Evolutionary conservation across 345 rosid species (phyloP), one percentile per base, ranked within the genome.

Genomic region (Excoecaria cochinchinensis): DNA sequence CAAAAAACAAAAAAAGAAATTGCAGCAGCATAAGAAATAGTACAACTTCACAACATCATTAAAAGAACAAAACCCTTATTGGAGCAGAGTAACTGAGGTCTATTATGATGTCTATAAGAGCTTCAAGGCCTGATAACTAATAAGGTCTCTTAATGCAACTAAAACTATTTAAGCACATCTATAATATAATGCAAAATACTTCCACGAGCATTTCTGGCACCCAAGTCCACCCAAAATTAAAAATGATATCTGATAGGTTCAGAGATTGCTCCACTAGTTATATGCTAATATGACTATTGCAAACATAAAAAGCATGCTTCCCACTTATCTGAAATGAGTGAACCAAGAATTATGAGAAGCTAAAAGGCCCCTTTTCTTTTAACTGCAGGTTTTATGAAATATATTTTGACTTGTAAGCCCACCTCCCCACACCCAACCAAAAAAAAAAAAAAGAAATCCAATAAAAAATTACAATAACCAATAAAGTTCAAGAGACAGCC

Each of bases 1-100:
- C 48, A 44, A 44, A 44, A 9, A 44, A 60, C 38, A 80, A 79
- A 70, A 58, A 73, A 39, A 58, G 64, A 40, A 74, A 69, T 56
- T 17, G 15, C 16, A 59, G 22, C 8, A 38, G 74, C 67, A 71
- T 76, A 42, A 74, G 22, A 71, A 11, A 73, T 17, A 71, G 22
- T 51, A 2, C 67, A 2, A 17, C 47, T 67, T 22, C 5, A 16
- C 6, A 61, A 4, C 15, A 53, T 31, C 19, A 13, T 19, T 60
- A 46, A 8, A 25, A 47, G 58, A 11, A 15, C 7, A 44, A 56
- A 6, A 17, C 52, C 16, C 5, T 36, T 55, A 6, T 19, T 4
- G 47, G 67, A 21, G 13, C 67, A 12, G 52, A 38, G 52, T 16
- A 38, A 63, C 3, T 25, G n/a, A 21, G 17, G 12, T 13, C 9